A percentile compares a stretch with the other conserved stretches of the same genome.
These are phyloP conservation scores for Nymphaea colorata DNA, from an alignment of 164 flowering plant species.

Conservation along the genomic window DNA sequence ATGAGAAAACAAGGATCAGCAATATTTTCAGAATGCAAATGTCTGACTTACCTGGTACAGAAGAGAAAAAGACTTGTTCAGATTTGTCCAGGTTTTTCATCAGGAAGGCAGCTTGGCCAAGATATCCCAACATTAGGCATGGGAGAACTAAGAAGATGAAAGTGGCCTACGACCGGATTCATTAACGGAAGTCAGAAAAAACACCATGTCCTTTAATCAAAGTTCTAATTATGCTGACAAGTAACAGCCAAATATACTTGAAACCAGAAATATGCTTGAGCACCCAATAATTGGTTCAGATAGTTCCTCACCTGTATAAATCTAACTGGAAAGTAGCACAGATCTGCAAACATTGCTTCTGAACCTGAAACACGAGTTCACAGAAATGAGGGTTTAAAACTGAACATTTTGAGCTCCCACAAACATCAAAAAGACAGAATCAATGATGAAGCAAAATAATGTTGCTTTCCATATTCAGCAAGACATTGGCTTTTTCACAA, in stretches of 20 bases:
- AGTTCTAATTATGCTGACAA: no score
- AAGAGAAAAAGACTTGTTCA: conserved; percentile 67
- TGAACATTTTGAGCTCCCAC: no score
- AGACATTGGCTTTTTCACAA: no score
- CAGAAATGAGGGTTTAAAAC: neutral
- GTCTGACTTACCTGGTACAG: conserved; percentile 68
- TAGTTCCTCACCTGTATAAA: conserved; percentile 65
- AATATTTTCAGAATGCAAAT: neutral
- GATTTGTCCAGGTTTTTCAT: conserved; percentile 46
- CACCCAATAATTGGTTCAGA: conserved; percentile 1
- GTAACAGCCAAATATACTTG: no score
- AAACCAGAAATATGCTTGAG: neutral
- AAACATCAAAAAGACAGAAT: no score
- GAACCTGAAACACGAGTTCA: conserved; percentile 52
- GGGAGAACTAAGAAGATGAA: conserved; percentile 90
- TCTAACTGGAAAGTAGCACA: conserved; percentile 93
- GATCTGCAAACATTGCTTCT: conserved; percentile 99
- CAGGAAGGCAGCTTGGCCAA: conserved; percentile 98
- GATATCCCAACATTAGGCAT: conserved; percentile 91
- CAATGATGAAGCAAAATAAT: no score
- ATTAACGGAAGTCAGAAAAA: neutral
- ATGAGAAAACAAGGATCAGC: neutral
- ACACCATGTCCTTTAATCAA: no score
- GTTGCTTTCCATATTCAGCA: no score
- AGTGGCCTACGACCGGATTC: conserved; percentile 57